Conservation (phyloP, 2,329 filamentous ascomycete species). For the Cladorrhinum sp. region DNA sequence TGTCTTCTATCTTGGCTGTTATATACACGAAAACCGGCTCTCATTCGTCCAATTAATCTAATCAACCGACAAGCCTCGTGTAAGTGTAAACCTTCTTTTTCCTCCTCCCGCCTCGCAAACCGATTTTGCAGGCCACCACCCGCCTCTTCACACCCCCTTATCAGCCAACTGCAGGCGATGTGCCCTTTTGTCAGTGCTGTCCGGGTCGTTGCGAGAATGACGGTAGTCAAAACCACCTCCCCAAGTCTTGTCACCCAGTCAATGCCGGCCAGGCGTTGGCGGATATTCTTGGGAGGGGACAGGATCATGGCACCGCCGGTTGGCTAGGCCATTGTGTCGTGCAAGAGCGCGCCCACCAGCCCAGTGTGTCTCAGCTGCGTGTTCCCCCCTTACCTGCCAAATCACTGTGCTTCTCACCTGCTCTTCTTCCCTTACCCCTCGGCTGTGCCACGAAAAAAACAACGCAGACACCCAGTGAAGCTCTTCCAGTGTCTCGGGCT, state of each 20-base stretch:
- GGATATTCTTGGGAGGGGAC: neutral
- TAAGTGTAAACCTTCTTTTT: constrained; percentile 20
- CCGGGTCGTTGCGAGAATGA: neutral
- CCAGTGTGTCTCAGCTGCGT: constrained; percentile 6
- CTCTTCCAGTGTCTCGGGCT: constrained; percentile 7
- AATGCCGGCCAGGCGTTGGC: neutral
- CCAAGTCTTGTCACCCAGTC: neutral
- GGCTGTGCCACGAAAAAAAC: constrained; percentile 6
- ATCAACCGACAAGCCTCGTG: constrained; percentile 15
- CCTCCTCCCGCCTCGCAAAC: neutral
- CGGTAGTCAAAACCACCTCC: neutral
- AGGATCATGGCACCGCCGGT: constrained; percentile 7
- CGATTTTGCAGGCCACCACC: neutral
- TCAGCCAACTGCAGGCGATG: constrained; percentile 4
- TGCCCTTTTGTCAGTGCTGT: neutral
- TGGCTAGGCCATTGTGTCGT: constrained; percentile 4
- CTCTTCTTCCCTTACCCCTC: constrained; percentile 2
- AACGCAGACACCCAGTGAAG: neutral
- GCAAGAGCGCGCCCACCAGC: constrained; percentile 1
- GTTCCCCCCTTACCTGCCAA: neutral
- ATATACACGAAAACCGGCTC: constrained; percentile 4
- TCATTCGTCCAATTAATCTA: constrained; percentile 6
- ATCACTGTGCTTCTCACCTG: neutral
- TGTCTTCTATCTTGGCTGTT: neutral
- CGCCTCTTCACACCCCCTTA: neutral